Percentiles rank a stretch among this genome's conserved stretches.
phyloP scores from a whole-genome alignment of 2,329 filamentous ascomycete genomes.

The Aspergillus transmontanensis region DNA sequence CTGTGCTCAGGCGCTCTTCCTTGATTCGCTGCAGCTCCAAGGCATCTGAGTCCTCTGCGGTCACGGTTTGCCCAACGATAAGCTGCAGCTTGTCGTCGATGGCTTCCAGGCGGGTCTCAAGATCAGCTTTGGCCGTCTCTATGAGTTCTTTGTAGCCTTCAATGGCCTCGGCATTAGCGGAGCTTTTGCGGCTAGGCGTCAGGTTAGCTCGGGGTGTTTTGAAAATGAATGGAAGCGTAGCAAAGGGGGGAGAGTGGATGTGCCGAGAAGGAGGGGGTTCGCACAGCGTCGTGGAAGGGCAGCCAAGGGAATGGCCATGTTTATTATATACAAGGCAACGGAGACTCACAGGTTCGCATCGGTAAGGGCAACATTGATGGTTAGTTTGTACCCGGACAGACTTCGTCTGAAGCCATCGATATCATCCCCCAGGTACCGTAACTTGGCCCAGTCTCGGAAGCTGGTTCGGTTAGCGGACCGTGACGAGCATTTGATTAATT shows the following conservation, averaged over 20 bases:
- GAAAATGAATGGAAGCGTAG: too few relatives aligned
- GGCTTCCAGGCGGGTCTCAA: not conserved
- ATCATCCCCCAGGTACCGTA: not conserved
- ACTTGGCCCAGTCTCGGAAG: not conserved
- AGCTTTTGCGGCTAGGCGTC: not conserved
- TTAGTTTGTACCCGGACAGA: not conserved
- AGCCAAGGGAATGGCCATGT: too few relatives aligned
- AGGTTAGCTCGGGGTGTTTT: not conserved
- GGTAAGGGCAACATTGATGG: not conserved
- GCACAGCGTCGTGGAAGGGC: too few relatives aligned
- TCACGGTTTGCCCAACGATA: not conserved
- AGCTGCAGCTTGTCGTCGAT: not conserved
- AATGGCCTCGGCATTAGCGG: not conserved
- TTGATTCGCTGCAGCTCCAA: not conserved
- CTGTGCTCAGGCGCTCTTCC: not conserved
- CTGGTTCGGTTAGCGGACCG: not conserved
- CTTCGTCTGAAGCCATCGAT: not conserved
- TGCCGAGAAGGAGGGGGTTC: too few relatives aligned
- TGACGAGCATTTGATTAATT: not conserved
- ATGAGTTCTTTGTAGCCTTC: not conserved
- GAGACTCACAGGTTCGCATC: not conserved
- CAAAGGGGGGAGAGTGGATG: too few relatives aligned
- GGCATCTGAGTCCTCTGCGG: not conserved
- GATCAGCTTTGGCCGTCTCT: not conserved
- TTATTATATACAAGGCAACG: too few relatives aligned